Conservation (phyloP, 257 asterid species). For the Verbascum thapsus region DNA sequence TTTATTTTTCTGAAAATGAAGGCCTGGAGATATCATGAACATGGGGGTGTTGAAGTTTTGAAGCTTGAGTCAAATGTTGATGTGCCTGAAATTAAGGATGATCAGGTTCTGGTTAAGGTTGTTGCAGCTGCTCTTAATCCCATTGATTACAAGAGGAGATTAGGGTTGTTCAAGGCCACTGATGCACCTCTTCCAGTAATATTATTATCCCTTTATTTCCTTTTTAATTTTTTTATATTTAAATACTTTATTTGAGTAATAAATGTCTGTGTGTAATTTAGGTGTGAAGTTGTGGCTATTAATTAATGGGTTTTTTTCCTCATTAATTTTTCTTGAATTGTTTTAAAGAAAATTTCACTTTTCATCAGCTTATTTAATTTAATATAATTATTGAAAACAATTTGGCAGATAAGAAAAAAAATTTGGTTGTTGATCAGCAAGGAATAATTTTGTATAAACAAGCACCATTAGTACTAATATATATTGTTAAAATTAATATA, state of each 20-base stretch:
- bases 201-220: not conserved
- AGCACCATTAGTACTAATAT: too few relatives aligned
- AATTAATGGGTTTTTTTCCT: too few relatives aligned
- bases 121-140: slow-evolving; percentile 89
- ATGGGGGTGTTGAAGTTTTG: slow-evolving; percentile 76
- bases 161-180: slow-evolving; percentile 59
- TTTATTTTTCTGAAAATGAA: slow-evolving; percentile 46
- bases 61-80: slow-evolving; percentile 52
- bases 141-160: slow-evolving; percentile 74
- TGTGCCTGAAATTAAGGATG: slow-evolving; percentile 62
- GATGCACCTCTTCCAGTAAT: slow-evolving; percentile 87
- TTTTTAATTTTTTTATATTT: not conserved
- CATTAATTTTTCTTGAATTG: too few relatives aligned
- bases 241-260: not conserved
- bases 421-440: too few relatives aligned
- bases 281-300: too few relatives aligned
- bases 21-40: slow-evolving; percentile 71
- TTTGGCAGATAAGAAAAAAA: too few relatives aligned
- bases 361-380: too few relatives aligned
- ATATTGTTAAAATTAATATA: too few relatives aligned
- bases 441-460: too few relatives aligned
- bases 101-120: slow-evolving; percentile 78
- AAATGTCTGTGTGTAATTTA: too few relatives aligned
- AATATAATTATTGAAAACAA: too few relatives aligned
- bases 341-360: too few relatives aligned